phyloP scores from a whole-genome alignment of 2,329 filamentous ascomycete species.

The Penicillium sp. region DNA sequence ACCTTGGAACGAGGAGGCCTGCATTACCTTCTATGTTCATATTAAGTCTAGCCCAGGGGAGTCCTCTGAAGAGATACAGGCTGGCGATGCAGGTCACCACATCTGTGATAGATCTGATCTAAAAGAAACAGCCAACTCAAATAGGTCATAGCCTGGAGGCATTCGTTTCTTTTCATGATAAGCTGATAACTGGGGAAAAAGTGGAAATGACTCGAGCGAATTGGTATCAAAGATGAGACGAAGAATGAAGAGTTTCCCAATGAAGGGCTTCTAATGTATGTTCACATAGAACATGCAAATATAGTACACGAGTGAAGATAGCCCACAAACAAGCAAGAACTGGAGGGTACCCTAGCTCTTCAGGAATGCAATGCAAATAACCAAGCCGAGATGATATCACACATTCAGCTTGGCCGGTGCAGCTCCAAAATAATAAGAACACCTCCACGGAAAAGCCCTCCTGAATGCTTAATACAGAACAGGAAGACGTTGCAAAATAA shows the following conservation, averaged over 20 bases:
- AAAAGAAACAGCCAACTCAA: not conserved
- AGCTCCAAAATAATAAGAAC: not conserved
- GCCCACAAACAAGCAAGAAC: not conserved
- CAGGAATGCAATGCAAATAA: not conserved
- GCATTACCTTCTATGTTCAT: not conserved
- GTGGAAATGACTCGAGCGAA: not conserved
- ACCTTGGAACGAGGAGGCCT: not conserved
- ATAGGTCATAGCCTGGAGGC: not conserved
- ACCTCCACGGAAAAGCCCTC: not conserved
- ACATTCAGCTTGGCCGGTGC: not conserved
- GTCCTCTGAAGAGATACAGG: not conserved
- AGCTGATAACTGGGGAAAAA: not conserved
- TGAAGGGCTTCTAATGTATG: not conserved
- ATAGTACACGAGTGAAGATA: not conserved
- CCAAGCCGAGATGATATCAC: not conserved
- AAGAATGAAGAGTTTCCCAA: not conserved
- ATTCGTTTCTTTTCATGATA: not conserved
- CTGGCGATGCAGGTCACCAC: too few relatives aligned
- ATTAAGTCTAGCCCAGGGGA: not conserved
- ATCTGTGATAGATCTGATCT: not conserved
- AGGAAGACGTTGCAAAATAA: slow-evolving; percentile 1
- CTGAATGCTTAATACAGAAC: not conserved
- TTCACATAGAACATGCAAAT: not conserved
- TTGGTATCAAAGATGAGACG: not conserved
- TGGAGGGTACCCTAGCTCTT: not conserved